Base-by-base conservation (phyloP, 2,329 filamentous ascomycete species). In the Samsoniella hepiali region DNA sequence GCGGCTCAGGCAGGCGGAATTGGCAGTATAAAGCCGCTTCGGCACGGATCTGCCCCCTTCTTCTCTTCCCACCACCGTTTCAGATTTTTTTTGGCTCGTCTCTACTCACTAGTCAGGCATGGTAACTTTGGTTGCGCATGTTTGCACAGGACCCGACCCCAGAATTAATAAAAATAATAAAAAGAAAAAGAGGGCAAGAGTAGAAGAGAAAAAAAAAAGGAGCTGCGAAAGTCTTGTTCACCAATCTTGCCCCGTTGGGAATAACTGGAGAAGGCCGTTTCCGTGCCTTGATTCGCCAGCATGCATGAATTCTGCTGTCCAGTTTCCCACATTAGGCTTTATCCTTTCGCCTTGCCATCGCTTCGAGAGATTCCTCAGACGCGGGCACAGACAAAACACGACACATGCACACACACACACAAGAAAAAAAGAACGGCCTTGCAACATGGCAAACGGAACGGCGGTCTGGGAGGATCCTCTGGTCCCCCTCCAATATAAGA, bases 401-500 rank as follows among this genome's bases (percentile, higher is more conserved):
- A 40, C 15, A 11, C 22, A 22, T 22, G 22, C 22, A 22, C 22
- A 22, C 22, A 22, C 22, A 22, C 22, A 22, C 22, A 22, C 22
- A 22, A 22, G 11, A 40, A 15, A 40, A 40, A 40, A 40, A 40
- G 5, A 15, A 15, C 9, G 11, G 38, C 38, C 38, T 5, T 15
- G 38, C 38, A 38, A 3, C 3, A 7, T 38, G 9, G 36, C 36
- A 40, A 10, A 38, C 15, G 38, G 22, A 45, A n/a, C 3, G 44
- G 27, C 44, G 34, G 34, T 32, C 34, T 11, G 1, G 27, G 11
- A 44, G 58, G 58, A 61, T 54, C 58, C 58, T 61, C 58, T 31
- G 29, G 29, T 40, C 36, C 49, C 58, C 58, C 58, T 61, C 58
- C 49, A 61, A 61, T 61, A 61, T 61, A 45, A 61, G n/a, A 61